phyloP scores from a whole-genome alignment of 2,329 filamentous ascomycete genomes.

The Juglanconis sp. region DNA sequence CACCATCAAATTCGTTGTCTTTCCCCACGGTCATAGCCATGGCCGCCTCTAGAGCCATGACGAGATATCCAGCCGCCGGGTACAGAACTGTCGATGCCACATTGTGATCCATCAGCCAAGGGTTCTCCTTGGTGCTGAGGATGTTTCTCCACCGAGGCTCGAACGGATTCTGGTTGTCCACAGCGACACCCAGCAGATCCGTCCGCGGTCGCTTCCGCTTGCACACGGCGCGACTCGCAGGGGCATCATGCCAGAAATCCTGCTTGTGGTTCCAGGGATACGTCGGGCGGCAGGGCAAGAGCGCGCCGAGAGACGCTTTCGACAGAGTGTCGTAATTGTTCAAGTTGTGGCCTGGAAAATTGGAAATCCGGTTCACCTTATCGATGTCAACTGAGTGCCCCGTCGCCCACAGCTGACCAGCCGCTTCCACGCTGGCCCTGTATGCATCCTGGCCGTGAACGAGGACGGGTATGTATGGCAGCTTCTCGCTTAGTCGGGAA shows the following conservation, averaged over 20 bases:
- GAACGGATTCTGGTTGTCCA: conserved; percentile 21
- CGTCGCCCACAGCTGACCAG: not conserved
- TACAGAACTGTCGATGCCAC: conserved; percentile 13
- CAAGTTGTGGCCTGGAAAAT: conserved; percentile 1
- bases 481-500: not conserved
- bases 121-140: conserved; percentile 22
- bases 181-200: conserved; percentile 24
- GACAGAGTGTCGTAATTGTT: conserved; percentile 25
- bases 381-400: not conserved
- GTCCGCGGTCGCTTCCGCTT: not conserved
- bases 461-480: not conserved
- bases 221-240: too few species aligned
- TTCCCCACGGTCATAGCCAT: not conserved
- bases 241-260: conserved; percentile 34
- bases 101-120: conserved; percentile 23
- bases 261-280: conserved; percentile 46
- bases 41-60: conserved; percentile 21
- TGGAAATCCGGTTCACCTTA: not conserved
- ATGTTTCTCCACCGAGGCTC: conserved; percentile 26
- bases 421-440: not conserved
- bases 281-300: conserved; percentile 29
- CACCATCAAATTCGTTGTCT: too few species aligned
- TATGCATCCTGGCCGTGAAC: not conserved
- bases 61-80: conserved; percentile 17
- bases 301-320: too few species aligned